phyloP scores from a whole-genome alignment of 352 stramenopile genomes.

The Aphanomyces euteiches region DNA sequence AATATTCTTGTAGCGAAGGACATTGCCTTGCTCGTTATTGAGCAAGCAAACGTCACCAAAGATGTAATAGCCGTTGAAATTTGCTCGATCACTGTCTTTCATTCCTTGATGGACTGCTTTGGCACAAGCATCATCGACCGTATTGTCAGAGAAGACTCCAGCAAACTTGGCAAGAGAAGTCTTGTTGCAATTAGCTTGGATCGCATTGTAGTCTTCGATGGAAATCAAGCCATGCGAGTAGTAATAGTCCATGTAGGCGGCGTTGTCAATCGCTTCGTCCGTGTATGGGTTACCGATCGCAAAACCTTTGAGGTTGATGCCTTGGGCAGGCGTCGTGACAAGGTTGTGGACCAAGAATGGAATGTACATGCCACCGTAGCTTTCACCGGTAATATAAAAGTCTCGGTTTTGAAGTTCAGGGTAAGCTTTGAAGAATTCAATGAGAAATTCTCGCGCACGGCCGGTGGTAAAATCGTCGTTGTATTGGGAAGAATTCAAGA shows the following conservation, averaged over 20 bases:
- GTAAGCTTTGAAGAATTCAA: constrained; percentile 72
- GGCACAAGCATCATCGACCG: not conserved
- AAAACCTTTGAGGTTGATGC: constrained; percentile 57
- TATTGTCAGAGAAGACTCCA: constrained; percentile 38
- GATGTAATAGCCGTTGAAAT: constrained; percentile 69
- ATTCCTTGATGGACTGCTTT: not conserved
- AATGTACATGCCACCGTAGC: constrained; percentile 85
- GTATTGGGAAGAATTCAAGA: constrained; percentile 53
- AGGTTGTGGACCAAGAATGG: constrained; percentile 70
- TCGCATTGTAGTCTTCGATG: constrained; percentile 49
- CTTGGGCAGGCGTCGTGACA: constrained; percentile 45
- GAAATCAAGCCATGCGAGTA: constrained; percentile 76
- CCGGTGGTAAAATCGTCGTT: constrained; percentile 54
- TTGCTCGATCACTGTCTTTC: constrained; percentile 15
- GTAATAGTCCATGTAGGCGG: constrained; percentile 39
- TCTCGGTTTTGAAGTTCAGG: constrained; percentile 55
- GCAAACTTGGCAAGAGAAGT: constrained; percentile 29
- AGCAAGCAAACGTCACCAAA: constrained; percentile 63
- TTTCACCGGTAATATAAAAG: constrained; percentile 86
- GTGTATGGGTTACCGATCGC: constrained; percentile 69
- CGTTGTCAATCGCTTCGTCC: constrained; percentile 32
- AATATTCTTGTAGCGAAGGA: constrained; percentile 44
- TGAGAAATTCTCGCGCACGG: constrained; percentile 55
- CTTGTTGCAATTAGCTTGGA: constrained; percentile 51
- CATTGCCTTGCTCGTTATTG: constrained; percentile 45